Conservation (phyloP, 164 flowering plant genomes). For the Annona cherimola region DNA sequence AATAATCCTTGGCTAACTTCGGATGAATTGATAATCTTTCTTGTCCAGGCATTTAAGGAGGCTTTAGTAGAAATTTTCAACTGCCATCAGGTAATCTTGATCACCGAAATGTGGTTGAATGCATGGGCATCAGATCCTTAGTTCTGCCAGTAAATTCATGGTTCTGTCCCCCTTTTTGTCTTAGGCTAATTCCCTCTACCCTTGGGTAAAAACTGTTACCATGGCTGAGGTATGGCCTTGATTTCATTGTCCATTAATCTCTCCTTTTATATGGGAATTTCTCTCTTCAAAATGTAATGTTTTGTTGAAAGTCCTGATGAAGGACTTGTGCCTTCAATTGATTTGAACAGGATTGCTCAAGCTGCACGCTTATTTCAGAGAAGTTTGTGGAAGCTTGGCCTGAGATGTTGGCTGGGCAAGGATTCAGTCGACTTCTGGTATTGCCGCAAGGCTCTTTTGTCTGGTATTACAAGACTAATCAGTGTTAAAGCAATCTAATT, state of each 20-base stretch:
- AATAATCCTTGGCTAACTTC: background rate
- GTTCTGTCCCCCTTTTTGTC: constrained; percentile 6
- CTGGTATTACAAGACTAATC: background rate
- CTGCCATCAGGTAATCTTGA: constrained; percentile 36
- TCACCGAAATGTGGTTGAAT: background rate
- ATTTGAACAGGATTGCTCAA: constrained; percentile 41
- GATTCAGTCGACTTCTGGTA: constrained; percentile 70
- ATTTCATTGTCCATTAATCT: background rate
- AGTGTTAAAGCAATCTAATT: background rate
- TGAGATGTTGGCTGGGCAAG: constrained; percentile 47
- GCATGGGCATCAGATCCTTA: background rate
- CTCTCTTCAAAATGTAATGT: background rate
- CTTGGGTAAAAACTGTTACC: constrained; percentile 47
- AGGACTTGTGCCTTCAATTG: no score
- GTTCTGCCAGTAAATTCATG: background rate
- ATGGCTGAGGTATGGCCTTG: constrained; percentile 35
- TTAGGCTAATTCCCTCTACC: constrained; percentile 40
- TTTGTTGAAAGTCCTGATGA: no score
- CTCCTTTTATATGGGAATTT: background rate
- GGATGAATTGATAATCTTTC: background rate
- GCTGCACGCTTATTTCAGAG: constrained; percentile 64
- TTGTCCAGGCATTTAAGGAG: constrained; percentile 44
- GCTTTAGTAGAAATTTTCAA: constrained; percentile 55
- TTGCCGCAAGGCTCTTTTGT: background rate
- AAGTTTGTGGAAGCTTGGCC: constrained; percentile 44